Percentiles rank a stretch among this genome's conserved stretches.
Conservation (phyloP, 495 filamentous ascomycete genomes). For the Aspergillus campestris region DNA sequence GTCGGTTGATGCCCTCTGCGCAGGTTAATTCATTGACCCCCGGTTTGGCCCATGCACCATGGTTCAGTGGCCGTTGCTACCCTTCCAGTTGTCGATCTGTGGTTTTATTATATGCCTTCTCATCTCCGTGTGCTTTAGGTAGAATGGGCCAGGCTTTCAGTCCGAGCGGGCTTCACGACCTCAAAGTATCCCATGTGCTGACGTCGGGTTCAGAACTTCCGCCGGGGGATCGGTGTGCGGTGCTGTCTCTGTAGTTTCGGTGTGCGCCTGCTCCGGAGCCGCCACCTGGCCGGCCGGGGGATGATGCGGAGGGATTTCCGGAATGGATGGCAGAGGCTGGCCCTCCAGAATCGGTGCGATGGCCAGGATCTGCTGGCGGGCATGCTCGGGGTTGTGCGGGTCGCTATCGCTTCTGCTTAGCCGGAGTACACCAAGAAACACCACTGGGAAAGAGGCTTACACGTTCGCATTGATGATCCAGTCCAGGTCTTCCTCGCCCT, state of each 20-base stretch:
- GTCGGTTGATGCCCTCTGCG: slow-evolving; percentile 5
- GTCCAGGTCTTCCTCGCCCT: slow-evolving; percentile 83
- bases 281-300: slow-evolving; percentile 3
- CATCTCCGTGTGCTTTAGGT: no score
- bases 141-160: no score
- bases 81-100: no score
- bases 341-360: slow-evolving; percentile 81
- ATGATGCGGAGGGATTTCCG: slow-evolving; percentile 34
- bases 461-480: slow-evolving; percentile 90
- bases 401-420: slow-evolving; percentile 42
- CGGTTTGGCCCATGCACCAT: no score
- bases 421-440: neutral
- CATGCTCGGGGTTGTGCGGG: slow-evolving; percentile 57
- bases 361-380: slow-evolving; percentile 74
- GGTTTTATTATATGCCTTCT: no score
- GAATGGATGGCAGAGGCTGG: slow-evolving; percentile 41
- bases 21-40: slow-evolving; percentile 14
- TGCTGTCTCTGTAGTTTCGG: neutral
- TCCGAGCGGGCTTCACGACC: no score
- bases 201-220: no score
- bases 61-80: no score
- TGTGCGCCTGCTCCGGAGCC: slow-evolving; percentile 7
- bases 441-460: slow-evolving; percentile 40
- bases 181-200: no score
- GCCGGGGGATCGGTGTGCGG: no score